Conservation (phyloP, 257 asterid genomes). For the Gentiana dahurica region DNA sequence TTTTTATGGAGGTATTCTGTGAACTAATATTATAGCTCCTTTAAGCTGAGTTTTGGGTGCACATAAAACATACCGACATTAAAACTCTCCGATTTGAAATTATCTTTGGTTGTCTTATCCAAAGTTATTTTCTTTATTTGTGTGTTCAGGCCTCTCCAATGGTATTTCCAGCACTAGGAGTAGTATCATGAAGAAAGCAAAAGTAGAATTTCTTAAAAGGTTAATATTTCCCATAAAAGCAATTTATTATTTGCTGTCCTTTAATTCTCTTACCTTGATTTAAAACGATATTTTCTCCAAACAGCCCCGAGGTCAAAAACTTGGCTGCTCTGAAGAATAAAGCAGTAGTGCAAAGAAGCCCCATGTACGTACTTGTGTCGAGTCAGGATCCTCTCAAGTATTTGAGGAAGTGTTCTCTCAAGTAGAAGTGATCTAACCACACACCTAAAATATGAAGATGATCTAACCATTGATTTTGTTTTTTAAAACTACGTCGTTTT, state of each 20-base stretch:
- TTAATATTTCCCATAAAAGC: constrained; percentile 12
- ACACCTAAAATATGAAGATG: too few relatives aligned
- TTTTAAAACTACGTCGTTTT: too few relatives aligned
- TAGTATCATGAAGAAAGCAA: constrained; percentile 84
- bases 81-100: constrained; percentile 4
- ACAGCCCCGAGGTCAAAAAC: constrained; percentile 75
- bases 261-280: not conserved
- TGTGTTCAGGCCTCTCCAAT: constrained; percentile 30
- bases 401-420: too few relatives aligned
- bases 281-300: too few relatives aligned
- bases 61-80: not conserved
- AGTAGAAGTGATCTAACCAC: too few relatives aligned
- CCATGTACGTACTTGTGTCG: constrained; percentile 24
- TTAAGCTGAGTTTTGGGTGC: constrained; percentile 1
- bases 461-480: too few relatives aligned
- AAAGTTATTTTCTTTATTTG: constrained; percentile 5
- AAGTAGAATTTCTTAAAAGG: constrained; percentile 74
- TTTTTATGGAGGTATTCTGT: constrained; percentile 56
- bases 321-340: constrained; percentile 55
- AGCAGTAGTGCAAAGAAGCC: constrained; percentile 29
- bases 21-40: constrained; percentile 8
- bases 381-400: too few relatives aligned
- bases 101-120: not conserved
- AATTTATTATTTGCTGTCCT: not conserved
- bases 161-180: constrained; percentile 65